A percentile compares a stretch with the other conserved stretches of the same genome.
These are phyloP conservation scores for Penicillium atrosanguineum DNA, from an alignment of 495 filamentous ascomycete species.

Conservation along the genomic window DNA sequence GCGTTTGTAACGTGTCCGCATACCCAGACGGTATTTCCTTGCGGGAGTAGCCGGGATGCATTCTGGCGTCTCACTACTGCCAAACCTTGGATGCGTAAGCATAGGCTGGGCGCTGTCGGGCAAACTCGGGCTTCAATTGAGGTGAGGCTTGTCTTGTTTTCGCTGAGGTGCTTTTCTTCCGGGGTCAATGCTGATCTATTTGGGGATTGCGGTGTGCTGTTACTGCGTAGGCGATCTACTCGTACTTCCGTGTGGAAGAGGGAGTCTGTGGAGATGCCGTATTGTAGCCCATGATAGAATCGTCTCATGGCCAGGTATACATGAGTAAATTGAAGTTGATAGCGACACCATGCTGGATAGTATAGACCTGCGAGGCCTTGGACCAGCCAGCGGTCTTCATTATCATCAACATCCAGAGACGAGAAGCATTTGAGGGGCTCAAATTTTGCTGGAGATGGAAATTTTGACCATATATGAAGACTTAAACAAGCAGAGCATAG, in stretches of 20 bases:
- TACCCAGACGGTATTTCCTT: not conserved
- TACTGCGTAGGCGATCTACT: not conserved
- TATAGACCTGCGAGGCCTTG: not conserved
- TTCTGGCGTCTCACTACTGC: not conserved
- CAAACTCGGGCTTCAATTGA: not conserved
- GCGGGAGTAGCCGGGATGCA: not conserved
- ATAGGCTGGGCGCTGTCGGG: not conserved
- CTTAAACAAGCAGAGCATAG: not conserved
- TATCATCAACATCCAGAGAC: not conserved
- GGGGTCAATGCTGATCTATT: not conserved
- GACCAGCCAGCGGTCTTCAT: not conserved
- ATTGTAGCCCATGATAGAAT: not conserved
- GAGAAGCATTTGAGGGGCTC: not conserved
- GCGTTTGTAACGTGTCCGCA: not conserved
- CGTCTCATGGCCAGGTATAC: not conserved
- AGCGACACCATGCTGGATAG: not conserved
- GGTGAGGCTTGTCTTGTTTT: not conserved
- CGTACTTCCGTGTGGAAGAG: not conserved
- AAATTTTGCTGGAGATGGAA: not conserved
- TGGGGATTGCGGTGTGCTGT: not conserved
- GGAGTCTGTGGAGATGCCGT: not conserved
- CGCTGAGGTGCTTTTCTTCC: not conserved
- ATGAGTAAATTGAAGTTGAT: not conserved
- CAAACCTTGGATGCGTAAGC: slow-evolving; percentile 1
- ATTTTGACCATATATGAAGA: not conserved